These are phyloP conservation scores for Ilex paraguariensis DNA, from an alignment of 305 asterid species.

Conservation along the genomic window DNA sequence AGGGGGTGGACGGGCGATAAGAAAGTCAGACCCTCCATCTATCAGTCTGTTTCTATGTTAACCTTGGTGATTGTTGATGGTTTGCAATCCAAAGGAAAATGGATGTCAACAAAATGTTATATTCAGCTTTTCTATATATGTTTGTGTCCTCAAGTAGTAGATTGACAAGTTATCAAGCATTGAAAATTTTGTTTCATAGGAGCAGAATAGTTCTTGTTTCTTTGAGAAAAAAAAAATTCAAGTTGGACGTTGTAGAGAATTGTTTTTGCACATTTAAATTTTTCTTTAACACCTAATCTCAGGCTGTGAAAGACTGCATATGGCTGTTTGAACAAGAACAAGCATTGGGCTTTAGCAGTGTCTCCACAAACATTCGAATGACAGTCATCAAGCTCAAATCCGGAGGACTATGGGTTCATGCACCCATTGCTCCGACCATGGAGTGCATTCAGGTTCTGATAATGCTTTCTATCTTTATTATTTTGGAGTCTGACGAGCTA, in stretches of 20 bases:
- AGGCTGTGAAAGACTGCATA: slow-evolving; percentile 65
- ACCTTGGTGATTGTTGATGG: too few relatives aligned
- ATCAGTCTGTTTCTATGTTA: neutral
- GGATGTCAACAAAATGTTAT: too few relatives aligned
- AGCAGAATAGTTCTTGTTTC: too few relatives aligned
- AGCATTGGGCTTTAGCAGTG: slow-evolving; percentile 95
- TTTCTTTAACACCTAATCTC: slow-evolving; percentile 25
- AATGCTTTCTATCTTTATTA: neutral
- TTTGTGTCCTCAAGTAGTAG: too few relatives aligned
- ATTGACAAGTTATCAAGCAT: too few relatives aligned
- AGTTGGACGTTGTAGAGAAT: neutral
- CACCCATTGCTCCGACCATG: slow-evolving; percentile 93
- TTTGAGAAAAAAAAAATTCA: too few relatives aligned
- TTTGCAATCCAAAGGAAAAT: too few relatives aligned
- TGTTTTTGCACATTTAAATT: slow-evolving; percentile 14
- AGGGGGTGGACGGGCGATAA: too few relatives aligned
- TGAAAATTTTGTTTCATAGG: too few relatives aligned
- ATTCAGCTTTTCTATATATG: too few relatives aligned
- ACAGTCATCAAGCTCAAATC: slow-evolving; percentile 85
- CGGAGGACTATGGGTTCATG: slow-evolving; percentile 94
- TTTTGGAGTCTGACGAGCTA: too few relatives aligned
- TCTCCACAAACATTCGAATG: slow-evolving; percentile 88
- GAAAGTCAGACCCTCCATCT: too few relatives aligned
- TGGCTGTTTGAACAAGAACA: slow-evolving; percentile 97
- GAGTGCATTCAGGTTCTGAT: slow-evolving; percentile 77